Evolutionary conservation across 2,329 filamentous ascomycete species (phyloP).

Genomic region (Diplocarpon rosae): DNA sequence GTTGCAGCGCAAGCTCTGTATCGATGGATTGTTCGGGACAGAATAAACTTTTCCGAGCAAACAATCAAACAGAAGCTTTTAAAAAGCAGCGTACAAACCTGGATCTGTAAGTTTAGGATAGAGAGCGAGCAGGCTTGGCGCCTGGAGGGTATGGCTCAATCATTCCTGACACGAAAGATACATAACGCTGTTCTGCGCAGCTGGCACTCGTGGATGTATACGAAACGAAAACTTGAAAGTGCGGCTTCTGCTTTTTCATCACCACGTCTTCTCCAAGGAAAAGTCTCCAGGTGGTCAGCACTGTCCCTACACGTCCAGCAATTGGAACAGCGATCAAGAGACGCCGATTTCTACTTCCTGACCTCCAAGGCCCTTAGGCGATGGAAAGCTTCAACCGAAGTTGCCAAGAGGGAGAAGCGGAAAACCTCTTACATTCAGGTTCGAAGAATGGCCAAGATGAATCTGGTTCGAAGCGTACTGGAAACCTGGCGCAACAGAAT

Average conservation of each 20-base stretch:
- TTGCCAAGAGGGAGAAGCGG: conserved; percentile 23
- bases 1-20: conserved; percentile 45
- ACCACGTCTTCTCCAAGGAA: conserved; percentile 14
- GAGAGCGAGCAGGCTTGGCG: conserved; percentile 19
- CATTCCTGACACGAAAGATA: conserved; percentile 17
- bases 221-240: conserved; percentile 14
- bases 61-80: conserved; percentile 30
- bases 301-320: conserved; percentile 15
- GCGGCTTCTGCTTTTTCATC: conserved; percentile 15
- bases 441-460: conserved; percentile 23
- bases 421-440: conserved; percentile 24
- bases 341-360: conserved; percentile 25
- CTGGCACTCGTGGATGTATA: conserved; percentile 18
- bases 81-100: conserved; percentile 29
- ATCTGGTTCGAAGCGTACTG: conserved; percentile 19
- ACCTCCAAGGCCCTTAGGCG: conserved; percentile 20
- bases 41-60: conserved; percentile 40
- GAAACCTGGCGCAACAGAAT: conserved; percentile 19
- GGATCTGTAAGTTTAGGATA: conserved; percentile 30
- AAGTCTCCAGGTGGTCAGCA: conserved; percentile 16
- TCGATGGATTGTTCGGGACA: conserved; percentile 30
- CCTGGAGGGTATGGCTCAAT: conserved; percentile 18
- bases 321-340: conserved; percentile 17
- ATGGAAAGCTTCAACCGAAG: conserved; percentile 24
- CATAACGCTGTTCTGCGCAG: conserved; percentile 16